phyloP scores from a whole-genome alignment of 176 grass and related monocot genomes.

The Carex pumila region DNA sequence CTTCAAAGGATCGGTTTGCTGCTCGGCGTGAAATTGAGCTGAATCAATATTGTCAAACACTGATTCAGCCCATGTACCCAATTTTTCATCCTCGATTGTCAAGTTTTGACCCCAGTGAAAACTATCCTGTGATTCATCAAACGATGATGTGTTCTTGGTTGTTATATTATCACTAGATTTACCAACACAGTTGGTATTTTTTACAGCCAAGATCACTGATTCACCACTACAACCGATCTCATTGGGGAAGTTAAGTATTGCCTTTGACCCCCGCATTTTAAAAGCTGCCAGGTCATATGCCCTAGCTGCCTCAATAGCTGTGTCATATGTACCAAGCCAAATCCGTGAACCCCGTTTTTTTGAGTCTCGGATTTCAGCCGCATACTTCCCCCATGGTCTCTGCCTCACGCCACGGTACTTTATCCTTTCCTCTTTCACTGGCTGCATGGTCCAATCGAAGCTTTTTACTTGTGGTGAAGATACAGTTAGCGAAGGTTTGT shows the following conservation, averaged over 20 bases:
- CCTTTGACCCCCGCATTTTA: not conserved
- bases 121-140: not conserved
- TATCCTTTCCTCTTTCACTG: not conserved
- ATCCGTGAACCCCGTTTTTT: conserved; percentile 5
- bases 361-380: conserved; percentile 3
- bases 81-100: not conserved
- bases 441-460: no score
- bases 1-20: not conserved
- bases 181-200: not conserved
- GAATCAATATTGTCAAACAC: not conserved
- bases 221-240: conserved; percentile 20
- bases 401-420: conserved; percentile 7
- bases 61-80: not conserved
- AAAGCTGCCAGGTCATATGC: conserved; percentile 15
- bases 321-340: conserved; percentile 17
- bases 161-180: not conserved
- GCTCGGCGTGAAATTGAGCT: not conserved
- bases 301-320: conserved; percentile 1
- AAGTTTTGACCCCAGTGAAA: conserved; percentile 6
- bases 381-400: conserved; percentile 13
- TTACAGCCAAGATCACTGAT: not conserved
- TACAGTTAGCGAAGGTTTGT: not conserved
- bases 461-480: not conserved
- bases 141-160: not conserved
- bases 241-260: conserved; percentile 14